Percentiles rank a stretch among this genome's conserved stretches.
These are phyloP conservation scores for Mucor irregularis DNA, from an alignment of 371 early-diverging fungal species.

Conservation along the genomic window DNA sequence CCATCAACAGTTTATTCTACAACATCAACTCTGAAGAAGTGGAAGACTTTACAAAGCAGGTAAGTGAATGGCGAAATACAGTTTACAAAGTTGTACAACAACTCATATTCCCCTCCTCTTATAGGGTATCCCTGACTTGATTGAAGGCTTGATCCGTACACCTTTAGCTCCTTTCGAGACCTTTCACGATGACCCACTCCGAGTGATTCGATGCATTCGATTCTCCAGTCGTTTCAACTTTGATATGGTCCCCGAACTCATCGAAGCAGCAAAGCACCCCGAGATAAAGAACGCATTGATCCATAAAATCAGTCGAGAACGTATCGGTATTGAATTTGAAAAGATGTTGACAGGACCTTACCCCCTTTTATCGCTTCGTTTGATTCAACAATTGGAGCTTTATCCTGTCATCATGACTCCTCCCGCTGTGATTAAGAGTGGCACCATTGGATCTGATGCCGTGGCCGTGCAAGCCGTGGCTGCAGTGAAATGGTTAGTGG, in stretches of 20 bases:
- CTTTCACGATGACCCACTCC: conserved; percentile 97
- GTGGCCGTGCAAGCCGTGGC: conserved; percentile 48
- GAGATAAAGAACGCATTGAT: conserved; percentile 70
- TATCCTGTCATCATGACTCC: conserved; percentile 59
- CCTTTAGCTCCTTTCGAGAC: conserved; percentile 93
- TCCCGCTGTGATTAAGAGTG: conserved; percentile 40
- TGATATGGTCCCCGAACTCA: conserved; percentile 71
- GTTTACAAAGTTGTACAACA: not conserved
- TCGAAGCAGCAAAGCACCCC: conserved; percentile 58
- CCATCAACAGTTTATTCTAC: conserved; percentile 98
- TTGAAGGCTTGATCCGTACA: conserved; percentile 79
- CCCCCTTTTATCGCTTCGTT: conserved; percentile 54
- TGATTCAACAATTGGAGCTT: conserved; percentile 51
- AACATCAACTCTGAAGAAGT: conserved; percentile 88
- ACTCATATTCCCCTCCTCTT: not conserved
- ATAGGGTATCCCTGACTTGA: conserved; percentile 78
- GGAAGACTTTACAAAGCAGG: conserved; percentile 90
- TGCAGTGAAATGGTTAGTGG: conserved; percentile 47
- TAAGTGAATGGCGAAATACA: conserved; percentile 10
- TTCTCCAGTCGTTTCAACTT: conserved; percentile 94
- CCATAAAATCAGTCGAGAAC: conserved; percentile 92
- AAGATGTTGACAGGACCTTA: conserved; percentile 87
- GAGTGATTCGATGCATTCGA: conserved; percentile 95
- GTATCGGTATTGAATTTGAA: conserved; percentile 93
- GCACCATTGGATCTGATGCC: conserved; percentile 25